phyloP scores from a whole-genome alignment of 2,329 filamentous ascomycete species.

The Botrytis sinoallii region DNA sequence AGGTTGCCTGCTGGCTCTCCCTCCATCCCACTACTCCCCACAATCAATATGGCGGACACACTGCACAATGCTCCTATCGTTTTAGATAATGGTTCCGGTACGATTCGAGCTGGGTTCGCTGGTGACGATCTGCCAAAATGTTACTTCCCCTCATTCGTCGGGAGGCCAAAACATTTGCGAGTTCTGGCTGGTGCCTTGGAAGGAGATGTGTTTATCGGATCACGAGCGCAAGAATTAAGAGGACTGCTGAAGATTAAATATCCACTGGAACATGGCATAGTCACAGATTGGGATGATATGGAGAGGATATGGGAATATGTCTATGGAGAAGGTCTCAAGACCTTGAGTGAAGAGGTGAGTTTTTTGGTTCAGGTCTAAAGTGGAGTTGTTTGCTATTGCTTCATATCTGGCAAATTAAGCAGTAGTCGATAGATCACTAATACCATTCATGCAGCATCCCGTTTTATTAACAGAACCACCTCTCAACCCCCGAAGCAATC shows the following conservation, averaged over 20 bases:
- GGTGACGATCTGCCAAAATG: slow-evolving; percentile 95
- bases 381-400: not conserved
- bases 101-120: slow-evolving; percentile 93
- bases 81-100: slow-evolving; percentile 97
- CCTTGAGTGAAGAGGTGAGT: slow-evolving; percentile 87
- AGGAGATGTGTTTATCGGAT: slow-evolving; percentile 95
- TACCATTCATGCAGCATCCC: slow-evolving; percentile 62
- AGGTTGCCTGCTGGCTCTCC: not conserved
- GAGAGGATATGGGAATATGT: slow-evolving; percentile 99
- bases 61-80: slow-evolving; percentile 98
- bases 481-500: slow-evolving; percentile 90
- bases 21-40: not conserved
- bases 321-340: slow-evolving; percentile 93
- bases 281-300: slow-evolving; percentile 99
- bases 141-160: slow-evolving; percentile 96
- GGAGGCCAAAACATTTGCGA: slow-evolving; percentile 88
- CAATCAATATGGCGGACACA: slow-evolving; percentile 55
- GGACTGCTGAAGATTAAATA: slow-evolving; percentile 94
- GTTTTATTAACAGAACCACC: slow-evolving; percentile 95
- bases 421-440: slow-evolving; percentile 16
- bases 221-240: slow-evolving; percentile 81
- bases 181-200: slow-evolving; percentile 95
- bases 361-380: slow-evolving; percentile 7
- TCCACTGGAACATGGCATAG: slow-evolving; percentile 94
- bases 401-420: slow-evolving; percentile 1